phyloP scores from a whole-genome alignment of 2,329 filamentous ascomycete genomes.

The Diaporthe sp. region DNA sequence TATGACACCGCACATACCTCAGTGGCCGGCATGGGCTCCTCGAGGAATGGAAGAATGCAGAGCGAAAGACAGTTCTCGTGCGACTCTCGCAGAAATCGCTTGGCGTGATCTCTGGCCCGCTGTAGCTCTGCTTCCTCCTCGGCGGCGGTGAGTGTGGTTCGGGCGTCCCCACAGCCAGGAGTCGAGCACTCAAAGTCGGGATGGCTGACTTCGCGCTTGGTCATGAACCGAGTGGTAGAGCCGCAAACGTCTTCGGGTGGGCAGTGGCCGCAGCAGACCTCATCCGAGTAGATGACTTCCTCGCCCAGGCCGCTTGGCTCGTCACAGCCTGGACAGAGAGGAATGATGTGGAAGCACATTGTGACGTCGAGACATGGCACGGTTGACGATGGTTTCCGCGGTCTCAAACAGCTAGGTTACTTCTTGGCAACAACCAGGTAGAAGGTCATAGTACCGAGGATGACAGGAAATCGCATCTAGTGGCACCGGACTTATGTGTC shows the following conservation, averaged over 20 bases:
- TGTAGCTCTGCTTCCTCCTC: slow-evolving; percentile 39
- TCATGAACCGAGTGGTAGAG: slow-evolving; percentile 38
- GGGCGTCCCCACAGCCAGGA: slow-evolving; percentile 26
- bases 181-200: slow-evolving; percentile 40
- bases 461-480: neutral
- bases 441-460: neutral
- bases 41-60: slow-evolving; percentile 40
- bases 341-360: slow-evolving; percentile 42
- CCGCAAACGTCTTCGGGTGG: slow-evolving; percentile 30
- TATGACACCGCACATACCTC: neutral
- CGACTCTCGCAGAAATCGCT: slow-evolving; percentile 35
- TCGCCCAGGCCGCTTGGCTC: slow-evolving; percentile 41
- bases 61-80: slow-evolving; percentile 37
- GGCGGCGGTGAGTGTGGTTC: neutral
- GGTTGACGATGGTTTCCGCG: neutral
- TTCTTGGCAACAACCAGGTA: too few relatives aligned
- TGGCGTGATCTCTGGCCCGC: slow-evolving; percentile 35
- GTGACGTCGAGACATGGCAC: neutral
- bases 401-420: too few relatives aligned
- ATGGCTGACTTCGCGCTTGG: slow-evolving; percentile 36
- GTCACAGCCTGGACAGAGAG: slow-evolving; percentile 40
- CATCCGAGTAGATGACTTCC: slow-evolving; percentile 40
- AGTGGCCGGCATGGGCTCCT: neutral
- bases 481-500: neutral
- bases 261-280: slow-evolving; percentile 37